A percentile compares a stretch with the other conserved stretches of the same genome.
phyloP scores from a whole-genome alignment of 495 filamentous ascomycete genomes.

The Aspergillus sparsus region DNA sequence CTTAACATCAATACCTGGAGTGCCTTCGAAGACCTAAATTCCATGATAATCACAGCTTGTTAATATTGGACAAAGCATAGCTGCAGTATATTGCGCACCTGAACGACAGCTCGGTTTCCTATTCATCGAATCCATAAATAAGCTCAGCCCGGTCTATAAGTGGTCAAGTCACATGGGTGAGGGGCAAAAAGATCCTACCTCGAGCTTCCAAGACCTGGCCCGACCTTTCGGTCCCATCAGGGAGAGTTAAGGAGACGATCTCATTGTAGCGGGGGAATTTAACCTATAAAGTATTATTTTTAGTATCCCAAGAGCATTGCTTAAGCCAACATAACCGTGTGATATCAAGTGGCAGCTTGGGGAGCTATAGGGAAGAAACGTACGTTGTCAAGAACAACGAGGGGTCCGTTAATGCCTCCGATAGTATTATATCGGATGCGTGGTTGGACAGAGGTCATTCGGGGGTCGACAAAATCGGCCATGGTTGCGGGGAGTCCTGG shows the following conservation, averaged over 20 bases:
- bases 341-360: not conserved
- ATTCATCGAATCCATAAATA: slow-evolving; percentile 17
- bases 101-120: slow-evolving; percentile 91
- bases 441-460: slow-evolving; percentile 79
- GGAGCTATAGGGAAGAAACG: slow-evolving; percentile 22
- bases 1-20: slow-evolving; percentile 95
- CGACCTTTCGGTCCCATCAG: slow-evolving; percentile 90
- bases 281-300: slow-evolving; percentile 55
- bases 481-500: slow-evolving; percentile 41
- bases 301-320: not conserved
- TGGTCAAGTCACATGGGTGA: slow-evolving; percentile 3
- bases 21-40: slow-evolving; percentile 93
- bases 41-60: slow-evolving; percentile 21
- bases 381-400: slow-evolving; percentile 96
- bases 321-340: not conserved
- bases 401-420: slow-evolving; percentile 93
- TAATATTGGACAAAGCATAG: slow-evolving; percentile 23
- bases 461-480: slow-evolving; percentile 68
- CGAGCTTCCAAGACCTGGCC: slow-evolving; percentile 97
- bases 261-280: slow-evolving; percentile 98
- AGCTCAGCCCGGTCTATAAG: slow-evolving; percentile 8
- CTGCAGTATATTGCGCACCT: slow-evolving; percentile 52
- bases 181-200: slow-evolving; percentile 55
- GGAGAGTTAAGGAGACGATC: slow-evolving; percentile 93
- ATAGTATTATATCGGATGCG: slow-evolving; percentile 97